Conservation (phyloP, 352 stramenopile species). For the Pythium diclinum region DNA sequence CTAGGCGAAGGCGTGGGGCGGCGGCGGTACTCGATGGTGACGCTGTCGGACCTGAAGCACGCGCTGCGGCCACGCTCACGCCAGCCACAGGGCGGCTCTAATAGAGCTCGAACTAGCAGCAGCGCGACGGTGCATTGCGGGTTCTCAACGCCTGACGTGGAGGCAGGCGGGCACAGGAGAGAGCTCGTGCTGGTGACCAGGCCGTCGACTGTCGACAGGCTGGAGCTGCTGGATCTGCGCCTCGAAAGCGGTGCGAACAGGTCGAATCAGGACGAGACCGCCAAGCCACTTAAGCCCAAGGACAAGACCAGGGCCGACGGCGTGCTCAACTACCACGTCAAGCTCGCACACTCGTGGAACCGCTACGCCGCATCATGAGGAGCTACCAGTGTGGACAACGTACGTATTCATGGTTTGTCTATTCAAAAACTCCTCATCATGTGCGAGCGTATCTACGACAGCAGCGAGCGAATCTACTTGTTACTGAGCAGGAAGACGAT, state of each 20-base stretch:
- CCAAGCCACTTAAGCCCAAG: conserved; percentile 2
- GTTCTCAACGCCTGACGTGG: conserved; percentile 7
- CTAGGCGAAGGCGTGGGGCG: conserved; percentile 1
- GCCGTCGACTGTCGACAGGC: conserved; percentile 3
- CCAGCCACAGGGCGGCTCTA: conserved; percentile 2
- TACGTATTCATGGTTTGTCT: no score
- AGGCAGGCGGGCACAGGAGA: background rate
- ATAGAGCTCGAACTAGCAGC: background rate
- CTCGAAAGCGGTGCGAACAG: background rate
- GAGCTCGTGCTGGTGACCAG: conserved; percentile 18
- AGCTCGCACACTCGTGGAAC: conserved; percentile 57
- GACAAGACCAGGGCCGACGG: conserved; percentile 24
- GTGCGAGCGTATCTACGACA: conserved; percentile 1
- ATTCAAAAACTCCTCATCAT: no score
- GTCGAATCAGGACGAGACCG: conserved; percentile 20
- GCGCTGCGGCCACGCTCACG: conserved; percentile 30
- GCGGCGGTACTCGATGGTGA: conserved; percentile 46
- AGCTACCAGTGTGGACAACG: background rate
- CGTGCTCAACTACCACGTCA: conserved; percentile 58
- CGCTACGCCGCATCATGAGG: conserved; percentile 27
- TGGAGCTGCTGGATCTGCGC: conserved; percentile 30
- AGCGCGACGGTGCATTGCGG: conserved; percentile 41
- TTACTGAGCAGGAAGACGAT: conserved; percentile 13
- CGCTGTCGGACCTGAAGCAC: conserved; percentile 43
- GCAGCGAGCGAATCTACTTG: background rate